Base-by-base conservation (phyloP, 176 grass and related monocot genomes). In the Triticum dicoccoides region DNA sequence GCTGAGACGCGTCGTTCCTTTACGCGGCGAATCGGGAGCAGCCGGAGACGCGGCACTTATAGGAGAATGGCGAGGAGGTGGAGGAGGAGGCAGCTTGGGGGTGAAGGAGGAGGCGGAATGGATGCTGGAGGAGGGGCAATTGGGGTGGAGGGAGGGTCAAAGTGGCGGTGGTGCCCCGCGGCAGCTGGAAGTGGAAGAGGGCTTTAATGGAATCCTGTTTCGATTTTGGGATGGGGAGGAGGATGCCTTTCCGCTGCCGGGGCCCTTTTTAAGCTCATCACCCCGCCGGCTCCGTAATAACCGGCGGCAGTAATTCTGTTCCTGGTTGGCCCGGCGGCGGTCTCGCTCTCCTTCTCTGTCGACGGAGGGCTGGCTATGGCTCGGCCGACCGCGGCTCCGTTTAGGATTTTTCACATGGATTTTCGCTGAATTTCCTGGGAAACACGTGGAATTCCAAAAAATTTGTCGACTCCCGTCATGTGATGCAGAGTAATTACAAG, bases 151-250 rank as follows among this genome's bases (percentile, higher is more conserved):
- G 51, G 52, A 58, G 52, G 52, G 89, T 88, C 86, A 85, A 91
- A 87, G 63, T 77, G 69, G 85, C 54, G 66, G 73, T 83, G 81
- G 86, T 86, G 88, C 88, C 79, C 79, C 72, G 72, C 63, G n/a
- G 88, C 83, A 86, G 88, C 83, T 89, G 83, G 88, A 86, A 86
- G 78, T 77, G 73, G 70, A 73, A 56, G 88, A 47, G 58, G 20
- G 4, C 44, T 82, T 52, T n/a, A 54, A 35, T 68, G 80, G 80
- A 69, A 82, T 70, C 65, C 80, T 38, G 52, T 64, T 76, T 42
- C 70, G 69, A 52, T 44, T 62, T 86, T 83, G 79, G 62, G 83
- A 35, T 69, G 54, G 35, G 21, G 42, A 66, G 14, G 81, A 65
- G 13, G 58, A 61, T 51, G 59, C 75, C 77, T 87, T 80, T 80